Evolutionary conservation across 2,329 filamentous ascomycete species (phyloP).

Genomic region (Pseudopithomyces chartarum): DNA sequence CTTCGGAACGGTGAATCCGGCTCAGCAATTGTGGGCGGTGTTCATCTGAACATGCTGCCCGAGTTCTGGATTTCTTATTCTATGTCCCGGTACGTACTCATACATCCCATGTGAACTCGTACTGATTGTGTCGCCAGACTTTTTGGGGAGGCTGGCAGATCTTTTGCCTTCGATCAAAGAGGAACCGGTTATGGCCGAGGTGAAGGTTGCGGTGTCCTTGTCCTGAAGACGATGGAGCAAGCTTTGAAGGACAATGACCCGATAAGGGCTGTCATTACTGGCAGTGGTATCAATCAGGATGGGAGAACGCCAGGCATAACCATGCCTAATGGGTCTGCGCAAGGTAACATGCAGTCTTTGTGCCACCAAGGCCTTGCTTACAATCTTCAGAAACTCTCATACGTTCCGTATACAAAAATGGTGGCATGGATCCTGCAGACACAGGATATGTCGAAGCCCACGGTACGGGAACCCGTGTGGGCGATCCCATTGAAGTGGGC

Average conservation of each 20-base stretch:
- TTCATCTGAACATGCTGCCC: slow-evolving; percentile 28
- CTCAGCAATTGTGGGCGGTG: slow-evolving; percentile 30
- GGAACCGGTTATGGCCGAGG: slow-evolving; percentile 67
- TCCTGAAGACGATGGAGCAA: slow-evolving; percentile 63
- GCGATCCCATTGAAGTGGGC: slow-evolving; percentile 37
- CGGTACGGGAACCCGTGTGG: slow-evolving; percentile 62
- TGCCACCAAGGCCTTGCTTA: background rate
- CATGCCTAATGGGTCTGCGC: slow-evolving; percentile 60
- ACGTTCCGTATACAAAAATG: slow-evolving; percentile 24
- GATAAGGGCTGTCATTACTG: slow-evolving; percentile 51
- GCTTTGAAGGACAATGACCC: slow-evolving; percentile 63
- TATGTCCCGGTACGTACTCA: slow-evolving; percentile 18
- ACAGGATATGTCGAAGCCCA: slow-evolving; percentile 39
- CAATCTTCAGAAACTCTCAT: slow-evolving; percentile 21
- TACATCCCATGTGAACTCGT: background rate
- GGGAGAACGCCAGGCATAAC: slow-evolving; percentile 63
- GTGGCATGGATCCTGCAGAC: slow-evolving; percentile 27
- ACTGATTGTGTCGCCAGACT: slow-evolving; percentile 18
- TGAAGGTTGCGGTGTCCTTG: slow-evolving; percentile 64
- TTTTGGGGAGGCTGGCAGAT: slow-evolving; percentile 35
- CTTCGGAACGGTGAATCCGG: slow-evolving; percentile 29
- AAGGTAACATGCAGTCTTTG: slow-evolving; percentile 24
- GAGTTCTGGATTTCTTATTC: slow-evolving; percentile 32
- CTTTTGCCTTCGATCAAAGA: slow-evolving; percentile 52
- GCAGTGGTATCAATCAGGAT: slow-evolving; percentile 54